Evolutionary conservation across 805 yeast genomes (phyloP), one percentile per base, ranked within the genome.

Genomic region (Candida insectalens): DNA sequence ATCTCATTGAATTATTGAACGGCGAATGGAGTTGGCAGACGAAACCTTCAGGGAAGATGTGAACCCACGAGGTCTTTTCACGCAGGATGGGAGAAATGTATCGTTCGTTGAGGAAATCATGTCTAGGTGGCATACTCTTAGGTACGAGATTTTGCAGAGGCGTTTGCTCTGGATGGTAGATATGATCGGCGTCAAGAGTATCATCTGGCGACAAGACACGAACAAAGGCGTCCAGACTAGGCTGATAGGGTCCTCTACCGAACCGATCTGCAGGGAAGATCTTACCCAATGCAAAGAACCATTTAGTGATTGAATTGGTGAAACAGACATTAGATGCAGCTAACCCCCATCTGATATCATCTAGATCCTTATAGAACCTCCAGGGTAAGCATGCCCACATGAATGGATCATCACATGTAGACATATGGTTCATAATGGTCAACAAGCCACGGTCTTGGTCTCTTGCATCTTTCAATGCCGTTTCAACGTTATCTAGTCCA

Each of bases 301-400:
- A 65, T 6, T 75, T 56, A 2, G 69, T 52, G 3, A 65, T 45
- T 18, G 55, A 57, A 39, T 62, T 71, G 17, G 74, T 69, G 57
- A 92, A 89, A 52, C 97, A 89, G 26, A 89, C 73, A 53, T 92
- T 88, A 33, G 79, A 74, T 8, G 98, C 98, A 0, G 94, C 98
- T 36, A 92, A 64, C 4, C 96, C 88, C 97, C 97, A 89, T 48
- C 98, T 67, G 35, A 85, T 73, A 34, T 72, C 69, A 41, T 76
- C 81, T 13, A 82, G 59, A 36, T 74, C 71, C 10, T 62, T 55
- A 44, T 73, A 81, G 44, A 71, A 72, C 25, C 74, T 65, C 71
- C 77, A 68, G 0, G 96, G 95, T 37, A 88, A 63, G 23, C 81
- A 71, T 0, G 94, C 95, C 83, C 94, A 89, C 29, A 84, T 60